Base-by-base conservation (phyloP, 352 stramenopile genomes). In the Globisporangium alternatum region DNA sequence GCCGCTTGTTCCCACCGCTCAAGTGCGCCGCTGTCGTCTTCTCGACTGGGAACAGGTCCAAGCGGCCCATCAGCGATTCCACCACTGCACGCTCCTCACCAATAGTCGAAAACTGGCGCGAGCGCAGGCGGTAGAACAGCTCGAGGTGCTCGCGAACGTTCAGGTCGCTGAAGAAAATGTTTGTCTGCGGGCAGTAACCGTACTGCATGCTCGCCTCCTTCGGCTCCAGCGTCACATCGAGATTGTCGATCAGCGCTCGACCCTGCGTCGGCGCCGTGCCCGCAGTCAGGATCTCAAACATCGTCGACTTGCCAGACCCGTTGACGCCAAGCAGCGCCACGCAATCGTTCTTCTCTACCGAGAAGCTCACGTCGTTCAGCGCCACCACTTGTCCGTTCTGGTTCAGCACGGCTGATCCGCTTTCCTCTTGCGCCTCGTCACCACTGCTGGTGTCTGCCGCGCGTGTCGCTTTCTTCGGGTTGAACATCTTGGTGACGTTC, bases 231-330 rank as follows among this genome's bases (percentile, higher is more conserved):
- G 83, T 91, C 60, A 85, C 85, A 59, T 95, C 80, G 12, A 72
- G 80, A 4, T 58, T 65, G 62, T 89, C 78, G 21, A 95, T 85
- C 6, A 77, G 44, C 7, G 78, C 86, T 9, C 67, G 73, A 5
- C 89, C 90, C 19, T 48, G 67, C 0, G 86, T 96, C 1, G 95
- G 89, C 19, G 80, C 72, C 44, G 97, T 75, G 31, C 95, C 89
- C 28, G 91, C 96, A 13, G 96, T 99, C 22, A 99, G 68, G 56
- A 99, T 97, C 61, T 93, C 85, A 64, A 99, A 98, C 53, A 96
- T 98, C 3, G 97, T 99, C 19, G 97, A 99, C 71, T 99, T 98
- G n/a, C 95, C 94, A 17, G 93, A 95, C 2, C 95, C 96, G 70
- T 98, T 99, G 48, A 97, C 88, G 3, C 96, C 96, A 15, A 99